Evolutionary conservation across 495 filamentous ascomycete genomes (phyloP).

Genomic region (Xylaria bambusicola): DNA sequence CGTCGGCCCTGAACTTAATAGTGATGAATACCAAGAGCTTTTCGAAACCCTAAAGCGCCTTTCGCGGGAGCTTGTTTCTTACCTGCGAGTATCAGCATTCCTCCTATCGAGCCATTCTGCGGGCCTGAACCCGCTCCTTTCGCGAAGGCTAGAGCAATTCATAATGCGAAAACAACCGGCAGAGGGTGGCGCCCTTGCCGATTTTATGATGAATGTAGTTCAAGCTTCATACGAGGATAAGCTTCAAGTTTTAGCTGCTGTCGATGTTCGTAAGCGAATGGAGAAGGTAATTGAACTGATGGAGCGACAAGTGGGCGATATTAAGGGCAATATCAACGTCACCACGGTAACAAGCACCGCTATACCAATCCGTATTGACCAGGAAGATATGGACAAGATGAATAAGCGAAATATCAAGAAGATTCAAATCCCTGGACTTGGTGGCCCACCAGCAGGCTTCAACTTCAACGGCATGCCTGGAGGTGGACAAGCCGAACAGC

Average conservation of each 20-base stretch:
- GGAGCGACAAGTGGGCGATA: constrained; percentile 71
- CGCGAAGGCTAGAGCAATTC: constrained; percentile 79
- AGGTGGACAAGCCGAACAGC: constrained; percentile 27
- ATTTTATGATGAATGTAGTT: constrained; percentile 92
- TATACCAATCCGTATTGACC: constrained; percentile 54
- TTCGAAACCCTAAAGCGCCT: constrained; percentile 81
- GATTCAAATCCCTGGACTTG: constrained; percentile 45
- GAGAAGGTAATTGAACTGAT: constrained; percentile 78
- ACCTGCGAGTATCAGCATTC: constrained; percentile 76
- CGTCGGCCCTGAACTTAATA: constrained; percentile 22
- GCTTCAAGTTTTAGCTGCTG: constrained; percentile 74
- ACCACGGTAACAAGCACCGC: constrained; percentile 66
- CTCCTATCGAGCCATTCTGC: constrained; percentile 61
- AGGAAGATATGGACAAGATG: constrained; percentile 41
- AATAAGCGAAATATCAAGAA: constrained; percentile 55
- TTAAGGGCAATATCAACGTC: constrained; percentile 81
- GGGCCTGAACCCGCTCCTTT: constrained; percentile 77
- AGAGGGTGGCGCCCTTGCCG: constrained; percentile 86
- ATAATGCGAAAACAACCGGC: constrained; percentile 73
- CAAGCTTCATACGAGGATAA: constrained; percentile 86
- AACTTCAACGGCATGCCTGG: constrained; percentile 43
- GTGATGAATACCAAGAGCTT: constrained; percentile 50
- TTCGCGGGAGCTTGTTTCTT: constrained; percentile 76
- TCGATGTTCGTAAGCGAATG: constrained; percentile 76
- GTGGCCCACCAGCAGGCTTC: constrained; percentile 52